Evolutionary conservation across 2,329 filamentous ascomycete genomes (phyloP).

Genomic region (Zymoseptoria pseudotritici): DNA sequence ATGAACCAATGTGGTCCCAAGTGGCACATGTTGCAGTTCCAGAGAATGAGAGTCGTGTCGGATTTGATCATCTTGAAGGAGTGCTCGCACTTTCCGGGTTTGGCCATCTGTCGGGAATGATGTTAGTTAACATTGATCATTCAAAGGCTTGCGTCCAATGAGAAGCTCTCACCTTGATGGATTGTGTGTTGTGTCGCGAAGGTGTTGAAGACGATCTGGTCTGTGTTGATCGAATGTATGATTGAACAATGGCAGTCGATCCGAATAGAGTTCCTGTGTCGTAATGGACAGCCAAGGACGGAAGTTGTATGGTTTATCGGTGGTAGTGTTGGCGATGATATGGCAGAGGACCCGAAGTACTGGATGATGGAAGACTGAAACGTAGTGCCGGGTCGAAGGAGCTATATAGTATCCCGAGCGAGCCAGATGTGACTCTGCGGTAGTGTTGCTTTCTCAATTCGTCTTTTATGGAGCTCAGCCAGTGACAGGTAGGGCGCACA

Average conservation of each 20-base stretch:
- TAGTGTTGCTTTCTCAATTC: slow-evolving; percentile 16
- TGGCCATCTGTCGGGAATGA: slow-evolving; percentile 34
- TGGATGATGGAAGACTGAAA: slow-evolving; percentile 19
- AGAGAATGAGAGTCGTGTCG: slow-evolving; percentile 44
- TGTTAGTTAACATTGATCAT: background rate
- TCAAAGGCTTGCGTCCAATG: too few relatives aligned
- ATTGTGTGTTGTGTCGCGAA: background rate
- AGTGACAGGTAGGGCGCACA: slow-evolving; percentile 29
- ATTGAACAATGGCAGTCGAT: background rate
- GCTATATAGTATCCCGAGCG: slow-evolving; percentile 19
- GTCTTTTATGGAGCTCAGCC: slow-evolving; percentile 25
- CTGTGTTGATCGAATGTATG: background rate
- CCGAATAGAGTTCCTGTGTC: background rate
- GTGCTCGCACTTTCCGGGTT: slow-evolving; percentile 42
- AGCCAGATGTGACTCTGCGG: slow-evolving; percentile 12
- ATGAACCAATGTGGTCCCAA: slow-evolving; percentile 45
- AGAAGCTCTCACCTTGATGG: background rate
- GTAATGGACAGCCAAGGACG: background rate
- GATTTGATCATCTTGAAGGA: slow-evolving; percentile 46
- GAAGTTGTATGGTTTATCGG: background rate
- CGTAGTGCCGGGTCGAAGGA: slow-evolving; percentile 13
- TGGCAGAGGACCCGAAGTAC: slow-evolving; percentile 3
- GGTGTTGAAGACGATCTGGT: background rate
- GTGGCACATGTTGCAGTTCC: slow-evolving; percentile 47
- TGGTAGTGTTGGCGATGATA: background rate